Evolutionary conservation across 345 rosid genomes (phyloP).

Genomic region (Hevea brasiliensis): DNA sequence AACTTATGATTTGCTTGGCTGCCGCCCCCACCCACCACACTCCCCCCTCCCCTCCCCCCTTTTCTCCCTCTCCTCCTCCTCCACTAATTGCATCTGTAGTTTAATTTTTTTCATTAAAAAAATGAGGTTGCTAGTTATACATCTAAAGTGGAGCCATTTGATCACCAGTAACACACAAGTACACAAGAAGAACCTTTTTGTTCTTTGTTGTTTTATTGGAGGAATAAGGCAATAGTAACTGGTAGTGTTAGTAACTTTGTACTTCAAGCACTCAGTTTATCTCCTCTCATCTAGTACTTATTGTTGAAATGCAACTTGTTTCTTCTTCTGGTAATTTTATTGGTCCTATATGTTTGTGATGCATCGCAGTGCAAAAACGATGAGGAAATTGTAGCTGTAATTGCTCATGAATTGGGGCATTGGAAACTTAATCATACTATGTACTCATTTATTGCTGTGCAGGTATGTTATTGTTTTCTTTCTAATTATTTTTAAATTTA

Average conservation of each 20-base stretch:
- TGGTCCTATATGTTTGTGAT: conserved; percentile 14
- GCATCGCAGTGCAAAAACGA: conserved; percentile 80
- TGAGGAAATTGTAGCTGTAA: conserved; percentile 93
- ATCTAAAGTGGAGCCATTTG: too few species aligned
- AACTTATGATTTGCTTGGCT: not conserved
- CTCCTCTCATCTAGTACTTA: not conserved
- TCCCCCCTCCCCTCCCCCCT: too few species aligned
- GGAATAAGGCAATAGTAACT: not conserved
- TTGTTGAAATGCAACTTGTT: not conserved
- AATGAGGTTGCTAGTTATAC: too few species aligned
- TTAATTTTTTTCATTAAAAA: too few species aligned
- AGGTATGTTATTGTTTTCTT: conserved; percentile 47
- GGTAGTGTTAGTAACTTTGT: not conserved
- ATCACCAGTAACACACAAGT: too few species aligned
- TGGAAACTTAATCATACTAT: conserved; percentile 98
- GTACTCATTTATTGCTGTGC: conserved; percentile 86
- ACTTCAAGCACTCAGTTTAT: conserved; percentile 2
- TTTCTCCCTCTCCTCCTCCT: too few species aligned
- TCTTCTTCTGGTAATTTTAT: conserved; percentile 2
- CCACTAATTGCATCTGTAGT: too few species aligned
- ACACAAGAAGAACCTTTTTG: too few species aligned
- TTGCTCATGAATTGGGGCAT: conserved; percentile 98
- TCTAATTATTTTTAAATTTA: not conserved
- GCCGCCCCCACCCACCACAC: too few species aligned
- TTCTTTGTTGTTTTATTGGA: too few species aligned